Percentiles rank a stretch among this genome's conserved stretches.
Conservation (phyloP, 768 basidiomycete species). For the Chalciporus sphaerocephalus region DNA sequence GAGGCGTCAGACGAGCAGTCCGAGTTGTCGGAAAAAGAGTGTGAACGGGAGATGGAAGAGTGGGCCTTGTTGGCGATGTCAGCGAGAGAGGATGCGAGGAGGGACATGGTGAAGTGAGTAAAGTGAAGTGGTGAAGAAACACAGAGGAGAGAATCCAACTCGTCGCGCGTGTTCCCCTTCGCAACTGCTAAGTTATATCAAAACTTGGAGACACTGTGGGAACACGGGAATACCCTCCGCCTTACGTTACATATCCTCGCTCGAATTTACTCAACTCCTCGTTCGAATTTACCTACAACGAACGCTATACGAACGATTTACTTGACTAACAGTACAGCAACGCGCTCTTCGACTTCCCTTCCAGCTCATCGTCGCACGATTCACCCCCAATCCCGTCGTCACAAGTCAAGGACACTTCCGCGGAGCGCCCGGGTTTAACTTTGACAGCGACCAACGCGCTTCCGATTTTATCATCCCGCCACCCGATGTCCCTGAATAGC, state of each 20-base stretch:
- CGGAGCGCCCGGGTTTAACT: conserved; percentile 15
- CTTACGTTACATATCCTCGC: conserved; percentile 16
- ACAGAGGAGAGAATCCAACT: conserved; percentile 4
- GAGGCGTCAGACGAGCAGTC: conserved; percentile 18
- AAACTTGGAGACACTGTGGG: conserved; percentile 21
- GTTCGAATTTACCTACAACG: conserved; percentile 6
- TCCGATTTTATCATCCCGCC: conserved; percentile 17
- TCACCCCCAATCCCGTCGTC: not conserved
- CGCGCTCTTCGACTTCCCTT: conserved; percentile 8
- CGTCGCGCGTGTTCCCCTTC: conserved; percentile 15
- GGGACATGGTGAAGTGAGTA: conserved; percentile 27
- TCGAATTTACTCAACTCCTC: conserved; percentile 7
- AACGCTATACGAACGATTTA: too few species aligned
- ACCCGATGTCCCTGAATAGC: conserved; percentile 23
- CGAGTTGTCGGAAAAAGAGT: conserved; percentile 2
- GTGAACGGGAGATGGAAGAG: conserved; percentile 10
- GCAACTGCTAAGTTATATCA: conserved; percentile 34
- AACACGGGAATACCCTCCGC: conserved; percentile 14
- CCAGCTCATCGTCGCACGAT: not conserved
- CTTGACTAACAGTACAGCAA: too few species aligned
- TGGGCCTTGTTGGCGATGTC: conserved; percentile 29
- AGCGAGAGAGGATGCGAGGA: conserved; percentile 21
- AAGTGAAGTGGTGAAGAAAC: conserved; percentile 6
- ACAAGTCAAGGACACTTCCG: conserved; percentile 8
- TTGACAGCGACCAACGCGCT: conserved; percentile 8